Evolutionary conservation across 2,329 filamentous ascomycete species (phyloP).

Genomic region (Fusarium bactridioides): DNA sequence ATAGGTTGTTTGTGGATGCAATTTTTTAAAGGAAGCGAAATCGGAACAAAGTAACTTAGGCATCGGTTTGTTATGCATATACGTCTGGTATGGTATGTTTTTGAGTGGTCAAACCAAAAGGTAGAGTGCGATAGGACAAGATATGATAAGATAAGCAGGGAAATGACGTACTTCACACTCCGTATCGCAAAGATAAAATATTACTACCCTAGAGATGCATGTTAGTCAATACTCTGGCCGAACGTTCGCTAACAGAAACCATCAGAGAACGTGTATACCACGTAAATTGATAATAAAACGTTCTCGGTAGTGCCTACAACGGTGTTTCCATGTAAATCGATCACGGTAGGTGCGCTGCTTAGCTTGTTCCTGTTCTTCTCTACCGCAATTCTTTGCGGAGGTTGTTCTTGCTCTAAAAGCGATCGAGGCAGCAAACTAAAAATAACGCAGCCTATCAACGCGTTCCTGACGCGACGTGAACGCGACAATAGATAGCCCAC

Average conservation of each 20-base stretch:
- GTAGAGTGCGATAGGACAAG: too few relatives aligned
- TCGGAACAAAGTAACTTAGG: too few relatives aligned
- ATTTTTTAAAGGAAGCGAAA: too few relatives aligned
- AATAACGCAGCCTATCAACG: accelerated
- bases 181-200: not conserved
- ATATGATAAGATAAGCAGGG: too few relatives aligned
- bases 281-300: accelerated
- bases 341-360: accelerated
- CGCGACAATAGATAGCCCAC: not conserved
- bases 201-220: not conserved
- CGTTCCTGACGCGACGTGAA: not conserved
- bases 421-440: not conserved
- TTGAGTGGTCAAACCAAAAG: too few relatives aligned
- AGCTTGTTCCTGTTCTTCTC: too few relatives aligned
- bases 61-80: too few relatives aligned
- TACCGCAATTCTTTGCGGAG: accelerated
- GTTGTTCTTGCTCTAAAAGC: accelerated
- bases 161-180: not conserved
- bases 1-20: too few relatives aligned
- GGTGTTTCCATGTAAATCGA: not conserved
- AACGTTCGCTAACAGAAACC: not conserved
- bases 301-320: accelerated
- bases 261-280: accelerated
- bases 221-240: not conserved
- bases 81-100: too few relatives aligned